Evolutionary conservation across 2,329 filamentous ascomycete genomes (phyloP).

Genomic region (Epichloe brachyelytri): DNA sequence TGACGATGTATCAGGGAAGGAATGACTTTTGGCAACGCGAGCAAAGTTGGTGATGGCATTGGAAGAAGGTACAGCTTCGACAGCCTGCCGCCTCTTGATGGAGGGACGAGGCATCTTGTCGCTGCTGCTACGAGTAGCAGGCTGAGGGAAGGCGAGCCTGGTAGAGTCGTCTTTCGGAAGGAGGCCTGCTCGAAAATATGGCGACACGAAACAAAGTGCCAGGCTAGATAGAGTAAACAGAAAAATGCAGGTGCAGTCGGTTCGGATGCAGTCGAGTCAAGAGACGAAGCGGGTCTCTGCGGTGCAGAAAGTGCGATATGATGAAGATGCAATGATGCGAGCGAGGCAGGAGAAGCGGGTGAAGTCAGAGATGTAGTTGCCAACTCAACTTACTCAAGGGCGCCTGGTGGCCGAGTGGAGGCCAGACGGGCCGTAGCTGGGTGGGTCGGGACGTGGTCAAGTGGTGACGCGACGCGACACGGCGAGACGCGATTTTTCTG

Average conservation of each 20-base stretch:
- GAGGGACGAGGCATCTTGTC: constrained; percentile 5
- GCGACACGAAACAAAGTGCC: not conserved
- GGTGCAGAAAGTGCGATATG: not conserved
- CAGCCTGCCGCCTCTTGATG: constrained; percentile 8
- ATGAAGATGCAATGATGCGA: not conserved
- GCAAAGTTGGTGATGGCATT: constrained; percentile 30
- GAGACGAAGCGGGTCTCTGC: not conserved
- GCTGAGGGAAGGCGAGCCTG: not conserved
- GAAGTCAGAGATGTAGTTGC: constrained; percentile 1
- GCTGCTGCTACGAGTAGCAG: not conserved
- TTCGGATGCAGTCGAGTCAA: not conserved
- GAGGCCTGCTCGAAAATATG: not conserved
- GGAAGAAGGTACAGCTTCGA: constrained; percentile 5
- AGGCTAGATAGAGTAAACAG: not conserved
- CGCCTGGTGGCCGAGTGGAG: constrained; percentile 1
- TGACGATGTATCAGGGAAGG: constrained; percentile 13
- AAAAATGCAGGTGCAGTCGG: not conserved
- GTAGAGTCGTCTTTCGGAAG: not conserved
- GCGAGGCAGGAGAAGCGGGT: constrained; percentile 1
- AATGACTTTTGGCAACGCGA: constrained; percentile 32
- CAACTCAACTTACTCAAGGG: not conserved
- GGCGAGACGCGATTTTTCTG: constrained; percentile 1
- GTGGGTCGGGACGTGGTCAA: not conserved
- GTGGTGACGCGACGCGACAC: not conserved
- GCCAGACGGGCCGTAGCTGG: not conserved